Conservation (phyloP, 106 monocot species). For the Xerophyta viscosa region DNA sequence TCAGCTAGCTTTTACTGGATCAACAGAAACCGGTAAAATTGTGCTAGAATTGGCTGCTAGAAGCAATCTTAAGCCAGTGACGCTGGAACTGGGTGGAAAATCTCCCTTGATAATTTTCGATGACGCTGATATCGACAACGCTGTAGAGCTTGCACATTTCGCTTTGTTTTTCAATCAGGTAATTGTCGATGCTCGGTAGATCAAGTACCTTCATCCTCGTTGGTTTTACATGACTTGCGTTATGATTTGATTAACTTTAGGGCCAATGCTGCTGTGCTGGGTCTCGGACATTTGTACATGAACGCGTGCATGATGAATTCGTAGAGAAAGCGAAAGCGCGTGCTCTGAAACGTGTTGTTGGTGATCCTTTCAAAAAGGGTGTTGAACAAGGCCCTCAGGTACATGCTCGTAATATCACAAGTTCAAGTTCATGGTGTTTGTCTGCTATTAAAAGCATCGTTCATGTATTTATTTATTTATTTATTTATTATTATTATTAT, state of each 20-base stretch:
- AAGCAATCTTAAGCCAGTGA: constrained; percentile 92
- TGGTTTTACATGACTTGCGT: too few relatives aligned
- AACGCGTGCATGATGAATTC: constrained; percentile 77
- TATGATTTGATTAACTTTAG: constrained; percentile 18
- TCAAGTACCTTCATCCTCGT: too few relatives aligned
- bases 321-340: constrained; percentile 83
- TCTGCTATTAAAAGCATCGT: too few relatives aligned
- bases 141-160: constrained; percentile 91
- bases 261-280: constrained; percentile 96
- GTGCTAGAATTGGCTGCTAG: constrained; percentile 83
- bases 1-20: constrained; percentile 93
- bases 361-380: constrained; percentile 85
- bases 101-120: constrained; percentile 74
- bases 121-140: constrained; percentile 80
- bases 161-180: constrained; percentile 98
- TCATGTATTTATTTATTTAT: too few relatives aligned
- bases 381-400: constrained; percentile 98
- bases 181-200: neutral
- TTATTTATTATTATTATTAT: too few relatives aligned
- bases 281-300: constrained; percentile 93
- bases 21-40: constrained; percentile 79
- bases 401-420: neutral
- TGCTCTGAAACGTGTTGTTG: constrained; percentile 73
- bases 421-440: too few relatives aligned
- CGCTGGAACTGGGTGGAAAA: constrained; percentile 78